Evolutionary conservation across 805 yeast genomes (phyloP), one percentile per base, ranked within the genome.

Genomic region (Candida quercuum): DNA sequence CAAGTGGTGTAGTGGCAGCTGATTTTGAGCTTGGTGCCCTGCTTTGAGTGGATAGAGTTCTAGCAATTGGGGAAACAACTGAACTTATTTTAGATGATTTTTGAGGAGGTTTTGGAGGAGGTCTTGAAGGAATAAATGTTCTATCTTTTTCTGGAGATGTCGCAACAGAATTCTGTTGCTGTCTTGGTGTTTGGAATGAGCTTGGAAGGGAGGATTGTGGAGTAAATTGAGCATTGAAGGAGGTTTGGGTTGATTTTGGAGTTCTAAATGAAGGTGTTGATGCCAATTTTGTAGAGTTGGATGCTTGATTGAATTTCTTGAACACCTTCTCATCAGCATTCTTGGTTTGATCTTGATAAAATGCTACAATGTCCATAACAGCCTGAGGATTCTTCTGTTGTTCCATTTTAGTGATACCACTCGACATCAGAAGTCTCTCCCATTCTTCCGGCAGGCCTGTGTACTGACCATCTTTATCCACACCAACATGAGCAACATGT

Each of bases 381-480:
- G 96, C 96, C 59, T 86, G 89, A 2, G 97, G 96, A 60, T 93
- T 86, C 43, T 82, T 85, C 55, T 81, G 81, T 63, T 87, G 95
- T 52, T 93, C 99, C 45, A 76, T 83, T 45, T 75, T 78, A 6
- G 96, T 78, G 41, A 93, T 88, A 37, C 96, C 96, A 51, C 88
- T 83, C 2, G 93, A 85, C 11, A 81, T 72, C 37, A 93, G 69
- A 25, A 89, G 67, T 44, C 76, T 74, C 45, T 87, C 87, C 99
- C 99, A 93, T 52, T 87, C 95, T 21, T 76, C 81, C 0, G 99
- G 99, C 30, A 93, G 66, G 3, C 97, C 98, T 1, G 93, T 86
- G 57, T 83, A 91, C 31, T 85, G 83, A 11, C 96, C 96, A 45
- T 74, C 76, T 5, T 79, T 71, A 59, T 91, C 96, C 35, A 86